phyloP scores from a whole-genome alignment of 371 early-diverging fungal genomes.

The Vairimorpha necatrix region DNA sequence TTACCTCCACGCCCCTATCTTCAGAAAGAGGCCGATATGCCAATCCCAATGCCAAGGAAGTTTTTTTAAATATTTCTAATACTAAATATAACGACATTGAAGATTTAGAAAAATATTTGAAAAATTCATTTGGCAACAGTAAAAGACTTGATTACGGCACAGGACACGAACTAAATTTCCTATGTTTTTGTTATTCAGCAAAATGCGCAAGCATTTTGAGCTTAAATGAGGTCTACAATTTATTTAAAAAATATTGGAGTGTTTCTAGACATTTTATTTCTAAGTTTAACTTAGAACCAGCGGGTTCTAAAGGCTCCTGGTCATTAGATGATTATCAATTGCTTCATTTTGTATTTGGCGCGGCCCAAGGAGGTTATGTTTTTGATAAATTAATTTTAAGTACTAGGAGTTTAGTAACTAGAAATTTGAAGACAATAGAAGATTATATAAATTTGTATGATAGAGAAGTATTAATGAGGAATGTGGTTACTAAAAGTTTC shows the following conservation, averaged over 20 bases:
- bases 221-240: conserved; percentile 38
- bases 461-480: conserved; percentile 82
- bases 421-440: conserved; percentile 64
- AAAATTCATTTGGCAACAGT: conserved; percentile 83
- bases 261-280: conserved; percentile 79
- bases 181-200: conserved; percentile 73
- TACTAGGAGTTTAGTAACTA: conserved; percentile 15
- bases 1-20: conserved; percentile 19
- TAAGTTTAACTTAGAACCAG: conserved; percentile 90
- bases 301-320: conserved; percentile 97
- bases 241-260: conserved; percentile 80
- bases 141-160: conserved; percentile 95
- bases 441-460: conserved; percentile 91
- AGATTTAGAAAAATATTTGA: conserved; percentile 68
- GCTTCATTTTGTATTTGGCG: conserved; percentile 86
- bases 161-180: conserved; percentile 93
- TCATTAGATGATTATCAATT: conserved; percentile 95
- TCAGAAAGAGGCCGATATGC: conserved; percentile 35
- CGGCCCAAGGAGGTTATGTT: conserved; percentile 68
- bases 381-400: conserved; percentile 26
- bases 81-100: neutral
- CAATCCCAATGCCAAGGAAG: conserved; percentile 31
- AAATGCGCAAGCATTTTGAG: conserved; percentile 22
- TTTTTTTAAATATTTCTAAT: neutral
- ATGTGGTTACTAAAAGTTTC: conserved; percentile 96